A percentile compares a stretch with the other conserved stretches of the same genome.
Evolutionary conservation across 2,329 filamentous ascomycete species (phyloP).

Genomic region (Colletotrichum acutatum): DNA sequence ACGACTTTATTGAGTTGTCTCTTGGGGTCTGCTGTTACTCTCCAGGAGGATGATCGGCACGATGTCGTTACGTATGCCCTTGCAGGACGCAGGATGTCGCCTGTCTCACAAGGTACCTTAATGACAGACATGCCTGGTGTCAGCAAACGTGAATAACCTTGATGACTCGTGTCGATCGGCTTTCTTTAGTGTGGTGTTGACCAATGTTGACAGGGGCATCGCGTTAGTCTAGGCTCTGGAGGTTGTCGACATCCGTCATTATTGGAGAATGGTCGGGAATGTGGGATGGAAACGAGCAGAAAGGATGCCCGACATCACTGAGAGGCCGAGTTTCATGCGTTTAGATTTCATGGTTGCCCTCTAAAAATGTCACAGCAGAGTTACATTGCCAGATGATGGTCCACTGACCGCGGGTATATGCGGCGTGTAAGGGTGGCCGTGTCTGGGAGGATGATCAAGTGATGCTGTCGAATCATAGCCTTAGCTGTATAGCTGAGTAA

Average conservation of each 20-base stretch:
- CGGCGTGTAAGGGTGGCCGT: background rate
- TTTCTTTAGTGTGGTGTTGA: background rate
- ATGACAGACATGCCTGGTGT: background rate
- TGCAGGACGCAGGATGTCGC: background rate
- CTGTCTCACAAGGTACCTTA: background rate
- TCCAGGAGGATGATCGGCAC: background rate
- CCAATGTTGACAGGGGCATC: background rate
- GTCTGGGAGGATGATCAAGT: background rate
- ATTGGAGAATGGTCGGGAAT: background rate
- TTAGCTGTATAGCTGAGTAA: background rate
- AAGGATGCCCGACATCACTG: background rate
- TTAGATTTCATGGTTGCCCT: background rate
- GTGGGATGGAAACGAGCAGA: background rate
- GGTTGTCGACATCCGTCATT: background rate
- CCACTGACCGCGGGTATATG: background rate
- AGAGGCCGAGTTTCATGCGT: background rate
- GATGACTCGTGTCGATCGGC: conserved; percentile 15
- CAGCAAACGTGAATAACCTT: background rate
- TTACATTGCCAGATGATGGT: background rate
- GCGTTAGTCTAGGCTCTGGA: background rate
- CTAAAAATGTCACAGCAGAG: background rate
- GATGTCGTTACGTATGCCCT: background rate
- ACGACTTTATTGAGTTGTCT: background rate
- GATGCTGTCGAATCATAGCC: background rate
- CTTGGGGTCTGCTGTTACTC: background rate